Evolutionary conservation across 2,329 filamentous ascomycete species (phyloP), one percentile per base, ranked within the genome.

Genomic region (Ophiosphaerella narmari): DNA sequence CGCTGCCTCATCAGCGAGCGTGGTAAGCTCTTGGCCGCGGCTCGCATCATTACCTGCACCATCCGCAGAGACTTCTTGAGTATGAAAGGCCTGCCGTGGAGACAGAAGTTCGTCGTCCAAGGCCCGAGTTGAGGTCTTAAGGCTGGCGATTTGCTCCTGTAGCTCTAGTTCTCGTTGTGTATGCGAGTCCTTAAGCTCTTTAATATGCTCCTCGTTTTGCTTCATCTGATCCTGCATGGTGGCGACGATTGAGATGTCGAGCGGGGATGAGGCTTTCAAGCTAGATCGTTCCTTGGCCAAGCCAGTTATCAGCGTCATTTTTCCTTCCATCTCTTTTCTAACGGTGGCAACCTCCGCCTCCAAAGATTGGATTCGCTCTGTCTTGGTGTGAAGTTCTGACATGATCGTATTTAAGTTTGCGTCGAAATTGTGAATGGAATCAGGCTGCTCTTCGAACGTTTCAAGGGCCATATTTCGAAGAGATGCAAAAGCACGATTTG

Each of bases 311-410:
- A 99, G 92, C 26, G 90, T 90, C 80, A 93, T 91, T 82, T 99
- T 99, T 55, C 84, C 87, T 69, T 99, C 94, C 88, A 97, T 96
- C 73, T 99, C 94, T 77, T 91, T 96, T 78, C 90, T 94, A 18
- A 91, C 85, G 4, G 85, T 86, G 23, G 86, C 80, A 48, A 97
- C 84, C 61, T 96, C 93, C 5, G 86, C 86, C 73, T 99, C 94
- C 12, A 99, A 80, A 63, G 92, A 87, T 67, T 95, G 90, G 45
- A 97, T 92, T 24, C 92, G 86, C 71, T 97, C 92, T 34, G 92
- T 92, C 36, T 92, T 86, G 8, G 82, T 82, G 58, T 96, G 89
- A 31, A 99, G 80, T 70, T 99, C 94, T 63, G 94, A 90, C 86
- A 97, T 93, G 50, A 93, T 91, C 2, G 90, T 84, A 66, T 94